A percentile compares a stretch with the other conserved stretches of the same genome.
These are phyloP conservation scores for Tolypocladium capitatum DNA, from an alignment of 2,329 filamentous ascomycete genomes.

Conservation along the genomic window DNA sequence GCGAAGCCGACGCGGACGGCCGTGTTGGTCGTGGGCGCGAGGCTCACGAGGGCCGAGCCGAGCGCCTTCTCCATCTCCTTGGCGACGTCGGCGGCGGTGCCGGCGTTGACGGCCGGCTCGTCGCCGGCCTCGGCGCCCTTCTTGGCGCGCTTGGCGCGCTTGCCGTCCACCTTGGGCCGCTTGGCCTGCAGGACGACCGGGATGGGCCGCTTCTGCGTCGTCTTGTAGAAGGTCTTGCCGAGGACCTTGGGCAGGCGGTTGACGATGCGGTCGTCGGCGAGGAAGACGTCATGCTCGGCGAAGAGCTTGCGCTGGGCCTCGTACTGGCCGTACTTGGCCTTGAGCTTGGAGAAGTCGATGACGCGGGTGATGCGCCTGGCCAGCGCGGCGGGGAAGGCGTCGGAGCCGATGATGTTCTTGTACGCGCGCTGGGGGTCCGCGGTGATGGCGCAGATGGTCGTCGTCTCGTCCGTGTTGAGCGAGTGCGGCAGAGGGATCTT, in stretches of 20 bases:
- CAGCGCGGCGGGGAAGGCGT: slow-evolving; percentile 55
- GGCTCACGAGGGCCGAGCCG: slow-evolving; percentile 62
- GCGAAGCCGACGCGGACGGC: slow-evolving; percentile 68
- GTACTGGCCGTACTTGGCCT: slow-evolving; percentile 74
- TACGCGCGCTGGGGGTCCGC: slow-evolving; percentile 71
- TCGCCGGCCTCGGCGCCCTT: slow-evolving; percentile 18
- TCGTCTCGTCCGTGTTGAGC: slow-evolving; percentile 45
- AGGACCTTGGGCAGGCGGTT: slow-evolving; percentile 61
- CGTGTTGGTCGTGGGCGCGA: slow-evolving; percentile 67
- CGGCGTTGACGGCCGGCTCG: slow-evolving; percentile 22
- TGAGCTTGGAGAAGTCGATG: slow-evolving; percentile 69
- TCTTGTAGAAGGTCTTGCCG: slow-evolving; percentile 88
- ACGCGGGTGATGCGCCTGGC: slow-evolving; percentile 59
- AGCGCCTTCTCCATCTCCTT: slow-evolving; percentile 72
- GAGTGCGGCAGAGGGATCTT: slow-evolving; percentile 71
- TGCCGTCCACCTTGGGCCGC: slow-evolving; percentile 46
- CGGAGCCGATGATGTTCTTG: slow-evolving; percentile 73
- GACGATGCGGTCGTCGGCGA: slow-evolving; percentile 79
- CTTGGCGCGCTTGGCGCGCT: slow-evolving; percentile 45
- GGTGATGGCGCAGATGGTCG: slow-evolving; percentile 75
- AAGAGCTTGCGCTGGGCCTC: slow-evolving; percentile 76
- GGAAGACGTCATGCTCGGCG: slow-evolving; percentile 80
- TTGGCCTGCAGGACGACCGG: slow-evolving; percentile 59
- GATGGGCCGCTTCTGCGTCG: slow-evolving; percentile 70
- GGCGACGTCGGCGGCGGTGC: slow-evolving; percentile 54